Evolutionary conservation across 2,329 filamentous ascomycete genomes (phyloP), one percentile per base, ranked within the genome.

Genomic region (Aphanoascus verrucosus): DNA sequence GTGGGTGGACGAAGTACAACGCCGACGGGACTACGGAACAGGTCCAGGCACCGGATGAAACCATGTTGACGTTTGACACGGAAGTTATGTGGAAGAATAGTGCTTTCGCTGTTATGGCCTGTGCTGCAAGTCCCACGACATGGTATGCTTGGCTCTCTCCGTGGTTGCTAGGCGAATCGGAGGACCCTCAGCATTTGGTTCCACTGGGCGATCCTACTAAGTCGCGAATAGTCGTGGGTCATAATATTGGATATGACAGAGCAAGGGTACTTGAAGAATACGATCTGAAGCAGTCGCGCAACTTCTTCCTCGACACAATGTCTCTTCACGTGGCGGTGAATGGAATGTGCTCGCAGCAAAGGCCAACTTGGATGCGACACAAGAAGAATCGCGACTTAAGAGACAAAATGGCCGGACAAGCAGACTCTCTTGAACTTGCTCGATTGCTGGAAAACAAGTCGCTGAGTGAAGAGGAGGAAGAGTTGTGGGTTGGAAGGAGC

Each of bases 101-200:
- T 59, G 84, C 86, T 0, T 98, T 88, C 68, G 89, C 94, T 0
- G 88, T 95, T 54, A 97, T 98, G 88, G 93, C 94, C 19, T 97
- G 91, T 66, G 93, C 94, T 12, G 86, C 84, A 15, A 89, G 89
- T 60, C 84, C 88, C 0, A 90, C 83, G 2, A 84, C 89, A 31
- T 98, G 94, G 94, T 98, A 98, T 72, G 88, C 85, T 0, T 98
- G 93, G 93, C 70, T 98, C 51, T 98, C 93, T 11, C 93, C 93
- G 0, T 98, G 91, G 91, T 73, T 98, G 35, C 71, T 98, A 15
- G 86, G 83, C 31, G 88, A 97, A 72, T 84, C 87, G 1, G 74
- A 85, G 35, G 82, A 82, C 32, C 79, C 88, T 63, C 79, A 81
- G 46, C 91, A 98, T 56, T 73, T 98, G 11, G 84, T 98, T 47